Base-by-base conservation (phyloP, 2,329 filamentous ascomycete genomes). In the Paraphaeosphaeria sporulosa region DNA sequence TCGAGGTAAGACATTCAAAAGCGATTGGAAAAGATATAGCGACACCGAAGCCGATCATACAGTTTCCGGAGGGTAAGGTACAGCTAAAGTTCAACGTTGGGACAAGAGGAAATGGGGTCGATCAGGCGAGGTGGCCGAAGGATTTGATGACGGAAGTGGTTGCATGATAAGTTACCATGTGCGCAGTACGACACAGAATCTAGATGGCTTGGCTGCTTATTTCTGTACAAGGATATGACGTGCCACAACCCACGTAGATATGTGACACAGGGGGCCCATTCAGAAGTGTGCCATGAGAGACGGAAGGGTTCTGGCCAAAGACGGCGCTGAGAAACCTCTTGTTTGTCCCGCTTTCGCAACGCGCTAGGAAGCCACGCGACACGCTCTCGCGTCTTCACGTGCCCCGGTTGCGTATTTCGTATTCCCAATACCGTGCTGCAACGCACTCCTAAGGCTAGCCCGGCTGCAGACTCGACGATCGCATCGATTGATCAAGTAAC, bases 81-180 rank as follows among this genome's bases (percentile, higher is more conserved):
- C 42, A 80, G 51, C 69, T 82, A 48, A 72, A 74, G 32, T 86
- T 78, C 64, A 81, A 84, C 60, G 75, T 86, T 19, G 82, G 83
- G 1, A 84, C 83, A 3, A 76, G 84, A 64, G 76, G 76, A 8
- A 86, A 86, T 69, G 83, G 83, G 1, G 73, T 81, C 3, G 84
- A 86, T 68, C 62, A 77, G 64, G 70, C 83, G 4, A 69, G 65
- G 42, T 86, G 84, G 83, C 84, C 84, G 8, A 67, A 77, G 12
- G 75, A 84, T 71, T 64, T 82, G 64, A 75, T 68, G 55, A 73
- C 74, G 9, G 78, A 82, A 58, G 59, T 80, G 36, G 74, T 81
- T 10, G 59, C 38, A 21, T 73, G 58, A 58, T 40, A 47, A 19
- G 42, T 23, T 44, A 44, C 42, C 15, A 40, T n/a, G 38, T 40